Base-by-base conservation (phyloP, 805 yeast species). In the Sungouiella blattae region DNA sequence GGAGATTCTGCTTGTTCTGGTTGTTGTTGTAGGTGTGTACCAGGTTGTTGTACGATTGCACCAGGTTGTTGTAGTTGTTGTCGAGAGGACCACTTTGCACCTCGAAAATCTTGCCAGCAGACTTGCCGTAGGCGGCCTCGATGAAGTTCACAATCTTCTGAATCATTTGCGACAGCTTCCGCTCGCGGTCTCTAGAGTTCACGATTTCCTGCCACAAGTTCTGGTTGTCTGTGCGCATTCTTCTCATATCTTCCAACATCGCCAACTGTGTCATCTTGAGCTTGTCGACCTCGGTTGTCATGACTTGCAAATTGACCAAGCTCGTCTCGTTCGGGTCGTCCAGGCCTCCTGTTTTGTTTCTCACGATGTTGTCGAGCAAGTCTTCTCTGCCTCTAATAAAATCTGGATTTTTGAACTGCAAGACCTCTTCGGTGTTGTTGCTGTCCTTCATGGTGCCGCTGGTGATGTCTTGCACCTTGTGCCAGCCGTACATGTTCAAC, bases 401-500 rank as follows among this genome's bases (percentile, higher is more conserved):
- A 53, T 79, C 73, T 2, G 93, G 88, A 44, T 88, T 87, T 43
- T 78, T 80, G 64, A 93, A 93, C 60, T 88, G 94, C 85, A 89
- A 83, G 36, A 79, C 74, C 52, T 93, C 98, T 37, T 89, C 96
- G 27, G 64, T 62, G 38, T 65, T 70, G 26, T 60, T 64, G 37
- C 74, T 67, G 25, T 56, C 60, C 30, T 54, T 54, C 40, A 80
- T 62, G 4, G 89, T 74, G 2, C 94, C 97, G 17, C 83, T 74
- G 38, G 66, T 84, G 15, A 89, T 78, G 60, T 93, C 98, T 61
- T 93, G 98, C 4, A 93, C 93, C 62, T 93, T 93, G 66, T 89
- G 98, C 96, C 97, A 93, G 8, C 98, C 98, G 57, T 93, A 93
- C 98, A 93, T 91, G 62, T 91, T 91, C 52, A 91, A 71, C 57